These are phyloP conservation scores for Hypsizygus marmoreus DNA, from an alignment of 768 basidiomycete species.

Conservation along the genomic window DNA sequence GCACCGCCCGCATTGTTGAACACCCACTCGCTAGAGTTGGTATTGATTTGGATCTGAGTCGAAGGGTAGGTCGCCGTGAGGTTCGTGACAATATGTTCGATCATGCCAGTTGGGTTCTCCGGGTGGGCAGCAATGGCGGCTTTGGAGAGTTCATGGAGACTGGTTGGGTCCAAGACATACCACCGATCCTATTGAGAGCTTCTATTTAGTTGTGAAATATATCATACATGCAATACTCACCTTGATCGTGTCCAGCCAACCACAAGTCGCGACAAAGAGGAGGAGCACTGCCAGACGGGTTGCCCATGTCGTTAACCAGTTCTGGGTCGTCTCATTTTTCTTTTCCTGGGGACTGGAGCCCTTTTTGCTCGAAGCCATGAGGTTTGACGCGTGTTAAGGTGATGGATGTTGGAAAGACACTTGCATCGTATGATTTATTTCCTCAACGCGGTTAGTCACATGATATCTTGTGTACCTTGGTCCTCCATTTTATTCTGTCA, in stretches of 20 bases:
- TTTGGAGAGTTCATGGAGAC: conserved; percentile 72
- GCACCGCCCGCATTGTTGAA: conserved; percentile 98
- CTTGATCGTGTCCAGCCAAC: conserved; percentile 66
- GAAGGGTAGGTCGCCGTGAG: conserved; percentile 74
- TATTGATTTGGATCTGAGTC: conserved; percentile 53
- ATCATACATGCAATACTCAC: too few relatives aligned
- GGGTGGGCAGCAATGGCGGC: conserved; percentile 69
- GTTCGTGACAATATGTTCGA: conserved; percentile 79
- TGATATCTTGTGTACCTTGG: too few relatives aligned
- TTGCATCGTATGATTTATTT: conserved; percentile 16
- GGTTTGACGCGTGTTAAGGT: conserved; percentile 9
- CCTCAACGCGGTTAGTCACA: conserved; percentile 3
- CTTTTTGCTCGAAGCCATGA: conserved; percentile 13
- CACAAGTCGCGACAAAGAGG: conserved; percentile 40
- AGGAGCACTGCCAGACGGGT: conserved; percentile 33
- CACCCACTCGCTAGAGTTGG: conserved; percentile 81
- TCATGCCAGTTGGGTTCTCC: conserved; percentile 70
- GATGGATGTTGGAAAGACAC: background rate
- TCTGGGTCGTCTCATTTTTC: background rate
- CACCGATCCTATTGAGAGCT: too few relatives aligned
- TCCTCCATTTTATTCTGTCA: too few relatives aligned
- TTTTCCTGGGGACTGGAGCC: background rate
- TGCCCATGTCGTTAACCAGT: conserved; percentile 34
- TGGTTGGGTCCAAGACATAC: conserved; percentile 80
- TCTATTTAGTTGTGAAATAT: too few relatives aligned